Conservation (phyloP, 83 land plant genomes). For the Thuja plicata region DNA sequence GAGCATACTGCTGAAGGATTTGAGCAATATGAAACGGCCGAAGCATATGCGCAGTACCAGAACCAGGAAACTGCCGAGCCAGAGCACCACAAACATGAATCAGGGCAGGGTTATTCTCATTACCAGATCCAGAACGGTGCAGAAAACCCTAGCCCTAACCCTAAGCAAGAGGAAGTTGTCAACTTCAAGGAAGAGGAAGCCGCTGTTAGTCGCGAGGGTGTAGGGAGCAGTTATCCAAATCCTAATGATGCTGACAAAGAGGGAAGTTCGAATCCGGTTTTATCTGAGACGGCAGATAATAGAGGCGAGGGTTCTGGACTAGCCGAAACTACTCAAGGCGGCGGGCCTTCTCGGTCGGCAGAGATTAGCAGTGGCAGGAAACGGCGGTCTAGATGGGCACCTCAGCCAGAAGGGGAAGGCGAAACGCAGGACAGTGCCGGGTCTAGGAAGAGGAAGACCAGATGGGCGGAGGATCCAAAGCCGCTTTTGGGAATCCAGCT, state of each 20-base stretch:
- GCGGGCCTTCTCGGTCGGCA: constrained; percentile 11
- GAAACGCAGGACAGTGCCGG: constrained; percentile 29
- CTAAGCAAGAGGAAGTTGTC: background rate
- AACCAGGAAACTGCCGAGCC: background rate
- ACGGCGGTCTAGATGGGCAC: constrained; percentile 69
- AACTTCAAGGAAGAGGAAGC: background rate
- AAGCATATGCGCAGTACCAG: background rate
- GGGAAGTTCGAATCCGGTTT: constrained; percentile 7
- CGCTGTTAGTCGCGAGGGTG: background rate
- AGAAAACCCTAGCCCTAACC: background rate
- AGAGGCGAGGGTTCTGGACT: constrained; percentile 1
- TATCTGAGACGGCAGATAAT: constrained; percentile 1
- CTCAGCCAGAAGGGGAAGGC: constrained; percentile 30
- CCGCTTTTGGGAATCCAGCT: constrained; percentile 50
- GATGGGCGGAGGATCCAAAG: constrained; percentile 68
- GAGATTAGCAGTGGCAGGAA: constrained; percentile 38
- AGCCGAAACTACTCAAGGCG: constrained; percentile 10
- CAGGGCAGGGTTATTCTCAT: background rate
- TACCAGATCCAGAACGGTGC: background rate
- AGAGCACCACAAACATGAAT: background rate
- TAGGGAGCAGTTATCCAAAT: background rate
- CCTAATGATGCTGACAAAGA: background rate
- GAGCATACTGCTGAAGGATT: background rate
- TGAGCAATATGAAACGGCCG: background rate
- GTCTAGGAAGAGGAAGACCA: constrained; percentile 46